Base-by-base conservation (phyloP, 257 asterid genomes). In the Craterostigma plantagineum region DNA sequence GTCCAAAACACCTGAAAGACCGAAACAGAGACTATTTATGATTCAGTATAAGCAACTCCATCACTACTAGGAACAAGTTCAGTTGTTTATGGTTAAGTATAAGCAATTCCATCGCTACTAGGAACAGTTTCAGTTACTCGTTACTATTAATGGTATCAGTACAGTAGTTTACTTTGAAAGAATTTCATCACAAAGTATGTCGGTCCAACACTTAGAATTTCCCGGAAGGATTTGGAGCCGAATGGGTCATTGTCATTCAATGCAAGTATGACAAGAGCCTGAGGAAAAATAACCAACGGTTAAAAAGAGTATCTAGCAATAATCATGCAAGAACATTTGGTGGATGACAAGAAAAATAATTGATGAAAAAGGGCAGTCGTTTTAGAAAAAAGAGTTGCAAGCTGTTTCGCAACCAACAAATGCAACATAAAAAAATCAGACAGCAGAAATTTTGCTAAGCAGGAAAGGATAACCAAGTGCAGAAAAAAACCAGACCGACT, bases 201-300 rank as follows among this genome's bases (percentile, higher is more conserved):
- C 41, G 95, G 95, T 47, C 92, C 95, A 66, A 90, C 84, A 59
- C 98, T 90, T 47, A 90, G 81, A 68, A 90, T 71, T 68, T 73
- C 91, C 2, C 79, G 77, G 51, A 72, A 45, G 50, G 91, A 71
- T 67, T 65, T 68, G 27, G 70, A 38, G 64, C 64, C 44, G 56
- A 87, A 52, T 1, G 54, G 43, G 38, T 72, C 85, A 33, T 53
- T 23, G 30, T 23, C 7, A 63, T 79, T 79, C 56, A 90, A 77
- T 33, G 91, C 92, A 62, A 90, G 57, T 49, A 90, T 59, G 51
- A 85, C 50, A 60, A 90, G 84, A 13, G 76, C 98, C 98, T 90
- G 82, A 39, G 55, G 38, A 56, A 53, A 16, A 42, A 43, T n/a
- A n/a, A n/a, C n/a, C n/a, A n/a, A 45, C 59, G 42, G 18, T 10